Percentiles rank a stretch among this genome's conserved stretches.
phyloP scores from a whole-genome alignment of 495 filamentous ascomycete genomes.

The Astrothelium subdiscretum region DNA sequence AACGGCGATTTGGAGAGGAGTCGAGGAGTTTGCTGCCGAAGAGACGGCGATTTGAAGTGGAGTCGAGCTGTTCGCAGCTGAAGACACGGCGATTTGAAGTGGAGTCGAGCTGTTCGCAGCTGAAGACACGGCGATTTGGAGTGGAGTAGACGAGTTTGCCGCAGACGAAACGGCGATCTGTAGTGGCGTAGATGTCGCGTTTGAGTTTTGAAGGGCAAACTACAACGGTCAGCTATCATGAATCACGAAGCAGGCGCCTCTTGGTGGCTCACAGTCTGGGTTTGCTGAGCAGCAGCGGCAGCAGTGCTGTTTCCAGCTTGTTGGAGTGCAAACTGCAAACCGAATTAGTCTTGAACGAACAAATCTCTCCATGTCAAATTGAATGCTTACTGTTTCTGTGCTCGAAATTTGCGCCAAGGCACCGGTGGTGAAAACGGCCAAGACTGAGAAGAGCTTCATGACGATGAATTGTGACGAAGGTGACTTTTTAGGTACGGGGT shows the following conservation, averaged over 20 bases:
- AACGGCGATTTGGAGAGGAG: neutral
- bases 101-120: neutral
- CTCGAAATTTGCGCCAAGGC: neutral
- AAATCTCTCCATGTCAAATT: neutral
- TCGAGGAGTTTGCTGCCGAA: neutral
- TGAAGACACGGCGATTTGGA: neutral
- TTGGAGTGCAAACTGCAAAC: neutral
- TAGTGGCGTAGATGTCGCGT: neutral
- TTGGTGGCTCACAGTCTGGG: neutral
- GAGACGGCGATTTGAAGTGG: neutral
- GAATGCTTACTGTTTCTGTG: neutral
- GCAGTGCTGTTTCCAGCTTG: neutral
- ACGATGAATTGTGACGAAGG: neutral
- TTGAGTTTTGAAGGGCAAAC: neutral
- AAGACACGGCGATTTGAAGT: neutral
- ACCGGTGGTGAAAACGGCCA: neutral
- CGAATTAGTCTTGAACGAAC: neutral
- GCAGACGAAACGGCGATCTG: neutral
- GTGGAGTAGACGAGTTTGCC: neutral
- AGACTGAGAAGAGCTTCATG: neutral
- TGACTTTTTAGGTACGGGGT: neutral
- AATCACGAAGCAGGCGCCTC: neutral
- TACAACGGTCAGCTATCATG: neutral
- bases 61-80: neutral
- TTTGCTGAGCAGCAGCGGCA: neutral